A percentile compares a stretch with the other conserved stretches of the same genome.
These are phyloP conservation scores for Populus trichocarpa DNA, from an alignment of 441 rosid genomes.

Conservation along the genomic window DNA sequence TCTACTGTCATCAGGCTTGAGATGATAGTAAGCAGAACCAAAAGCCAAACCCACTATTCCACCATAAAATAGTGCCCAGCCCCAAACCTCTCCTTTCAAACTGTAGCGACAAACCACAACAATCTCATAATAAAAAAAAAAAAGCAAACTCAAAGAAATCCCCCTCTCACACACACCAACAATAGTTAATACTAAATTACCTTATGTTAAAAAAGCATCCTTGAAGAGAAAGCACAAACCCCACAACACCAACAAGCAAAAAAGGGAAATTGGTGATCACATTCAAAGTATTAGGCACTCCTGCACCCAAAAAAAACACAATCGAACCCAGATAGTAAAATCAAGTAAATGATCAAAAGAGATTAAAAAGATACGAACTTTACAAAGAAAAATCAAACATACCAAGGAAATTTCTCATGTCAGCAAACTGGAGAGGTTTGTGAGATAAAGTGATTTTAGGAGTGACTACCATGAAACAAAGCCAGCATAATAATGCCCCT, in stretches of 20 bases:
- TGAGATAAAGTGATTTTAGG: constrained; percentile 63
- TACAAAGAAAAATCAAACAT: background rate
- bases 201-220: constrained; percentile 62
- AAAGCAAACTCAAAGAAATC: background rate
- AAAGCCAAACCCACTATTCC: constrained; percentile 66
- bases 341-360: background rate
- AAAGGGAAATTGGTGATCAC: constrained; percentile 86
- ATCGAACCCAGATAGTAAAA: constrained; percentile 14
- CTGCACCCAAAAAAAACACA: constrained; percentile 27
- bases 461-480: constrained; percentile 56
- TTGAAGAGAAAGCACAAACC: constrained; percentile 65
- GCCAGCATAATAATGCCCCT: constrained; percentile 51
- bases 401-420: constrained; percentile 87
- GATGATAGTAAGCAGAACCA: constrained; percentile 87
- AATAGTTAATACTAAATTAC: constrained; percentile 20
- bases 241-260: constrained; percentile 73
- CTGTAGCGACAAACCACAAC: constrained; percentile 35
- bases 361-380: background rate
- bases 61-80: constrained; percentile 75
- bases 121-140: background rate
- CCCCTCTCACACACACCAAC: background rate
- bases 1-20: constrained; percentile 71
- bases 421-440: constrained; percentile 52
- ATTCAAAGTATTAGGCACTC: constrained; percentile 86
- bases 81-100: constrained; percentile 68